phyloP scores from a whole-genome alignment of 805 yeast genomes.

The Saccharomycopsis guyanensis region DNA sequence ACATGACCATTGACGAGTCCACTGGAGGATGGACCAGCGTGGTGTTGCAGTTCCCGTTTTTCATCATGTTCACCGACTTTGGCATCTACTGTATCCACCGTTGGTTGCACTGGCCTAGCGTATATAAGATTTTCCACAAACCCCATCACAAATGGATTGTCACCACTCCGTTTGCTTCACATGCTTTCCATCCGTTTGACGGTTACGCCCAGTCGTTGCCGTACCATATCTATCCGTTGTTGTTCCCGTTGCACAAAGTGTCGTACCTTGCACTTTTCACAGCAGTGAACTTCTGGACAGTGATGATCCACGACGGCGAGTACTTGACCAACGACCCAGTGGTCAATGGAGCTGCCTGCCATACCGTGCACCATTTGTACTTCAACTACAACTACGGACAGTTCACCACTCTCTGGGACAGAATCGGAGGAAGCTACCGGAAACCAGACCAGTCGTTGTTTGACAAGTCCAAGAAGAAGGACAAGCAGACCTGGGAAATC shows the following conservation, averaged over 20 bases:
- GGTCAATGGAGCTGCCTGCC: slow-evolving; percentile 97
- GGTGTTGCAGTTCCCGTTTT: slow-evolving; percentile 60
- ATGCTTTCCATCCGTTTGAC: slow-evolving; percentile 97
- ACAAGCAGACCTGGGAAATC: slow-evolving; percentile 54
- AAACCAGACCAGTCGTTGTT: slow-evolving; percentile 84
- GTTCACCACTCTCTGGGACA: slow-evolving; percentile 97
- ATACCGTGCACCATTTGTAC: slow-evolving; percentile 92
- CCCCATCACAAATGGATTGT: slow-evolving; percentile 99
- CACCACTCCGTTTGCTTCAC: slow-evolving; percentile 96
- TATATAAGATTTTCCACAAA: slow-evolving; percentile 84
- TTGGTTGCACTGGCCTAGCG: slow-evolving; percentile 84
- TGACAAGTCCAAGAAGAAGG: slow-evolving; percentile 51
- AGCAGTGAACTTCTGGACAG: slow-evolving; percentile 96
- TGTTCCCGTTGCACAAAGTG: slow-evolving; percentile 88
- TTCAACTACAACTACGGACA: slow-evolving; percentile 98
- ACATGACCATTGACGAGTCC: slow-evolving; percentile 53
- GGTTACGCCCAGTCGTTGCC: slow-evolving; percentile 92
- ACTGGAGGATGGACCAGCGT: slow-evolving; percentile 66
- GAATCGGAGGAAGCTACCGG: slow-evolving; percentile 90
- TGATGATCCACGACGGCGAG: slow-evolving; percentile 97
- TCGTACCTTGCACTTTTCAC: slow-evolving; percentile 77
- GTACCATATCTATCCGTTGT: slow-evolving; percentile 83
- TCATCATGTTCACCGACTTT: slow-evolving; percentile 89
- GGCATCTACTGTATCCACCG: slow-evolving; percentile 89
- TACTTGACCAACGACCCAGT: slow-evolving; percentile 89